Percentiles rank a stretch among this genome's conserved stretches.
These are phyloP conservation scores for Venturia asperata DNA, from an alignment of 2,329 filamentous ascomycete species.

Conservation along the genomic window DNA sequence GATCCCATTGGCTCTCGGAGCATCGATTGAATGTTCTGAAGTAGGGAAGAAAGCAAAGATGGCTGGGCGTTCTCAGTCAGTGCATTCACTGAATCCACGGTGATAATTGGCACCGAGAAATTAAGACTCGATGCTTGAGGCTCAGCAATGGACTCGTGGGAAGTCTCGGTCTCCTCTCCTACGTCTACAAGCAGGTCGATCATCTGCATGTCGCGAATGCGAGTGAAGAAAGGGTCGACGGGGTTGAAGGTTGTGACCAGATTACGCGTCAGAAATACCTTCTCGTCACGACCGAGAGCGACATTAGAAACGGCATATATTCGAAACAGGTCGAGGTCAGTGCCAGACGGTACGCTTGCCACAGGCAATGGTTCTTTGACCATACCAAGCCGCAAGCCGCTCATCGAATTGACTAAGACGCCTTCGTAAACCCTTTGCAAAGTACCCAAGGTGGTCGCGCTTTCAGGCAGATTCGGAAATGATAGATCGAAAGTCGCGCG, in stretches of 20 bases:
- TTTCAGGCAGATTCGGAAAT: slow-evolving; percentile 52
- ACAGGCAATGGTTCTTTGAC: slow-evolving; percentile 48
- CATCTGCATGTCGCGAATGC: slow-evolving; percentile 63
- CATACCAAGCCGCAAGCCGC: slow-evolving; percentile 57
- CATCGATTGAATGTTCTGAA: slow-evolving; percentile 32
- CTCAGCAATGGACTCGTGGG: background rate
- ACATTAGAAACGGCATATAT: slow-evolving; percentile 77
- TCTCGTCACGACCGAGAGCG: slow-evolving; percentile 78
- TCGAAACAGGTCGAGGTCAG: slow-evolving; percentile 48
- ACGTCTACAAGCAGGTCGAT: slow-evolving; percentile 66
- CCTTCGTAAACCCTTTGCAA: slow-evolving; percentile 53
- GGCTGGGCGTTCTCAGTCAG: slow-evolving; percentile 17
- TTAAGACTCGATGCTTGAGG: slow-evolving; percentile 10
- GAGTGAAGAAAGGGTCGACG: slow-evolving; percentile 75
- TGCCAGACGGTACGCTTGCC: slow-evolving; percentile 17
- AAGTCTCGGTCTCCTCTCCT: background rate
- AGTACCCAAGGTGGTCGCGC: slow-evolving; percentile 40
- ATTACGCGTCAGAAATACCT: slow-evolving; percentile 69
- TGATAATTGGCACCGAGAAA: slow-evolving; percentile 18
- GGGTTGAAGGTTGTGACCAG: slow-evolving; percentile 61
- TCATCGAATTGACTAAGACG: slow-evolving; percentile 53
- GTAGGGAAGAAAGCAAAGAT: slow-evolving; percentile 29
- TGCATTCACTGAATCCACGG: slow-evolving; percentile 24
- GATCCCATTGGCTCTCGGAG: slow-evolving; percentile 24
- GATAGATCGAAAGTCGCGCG: slow-evolving; percentile 65